These are phyloP conservation scores for Dissophora ornata DNA, from an alignment of 192 early-diverging fungal species.

Conservation along the genomic window DNA sequence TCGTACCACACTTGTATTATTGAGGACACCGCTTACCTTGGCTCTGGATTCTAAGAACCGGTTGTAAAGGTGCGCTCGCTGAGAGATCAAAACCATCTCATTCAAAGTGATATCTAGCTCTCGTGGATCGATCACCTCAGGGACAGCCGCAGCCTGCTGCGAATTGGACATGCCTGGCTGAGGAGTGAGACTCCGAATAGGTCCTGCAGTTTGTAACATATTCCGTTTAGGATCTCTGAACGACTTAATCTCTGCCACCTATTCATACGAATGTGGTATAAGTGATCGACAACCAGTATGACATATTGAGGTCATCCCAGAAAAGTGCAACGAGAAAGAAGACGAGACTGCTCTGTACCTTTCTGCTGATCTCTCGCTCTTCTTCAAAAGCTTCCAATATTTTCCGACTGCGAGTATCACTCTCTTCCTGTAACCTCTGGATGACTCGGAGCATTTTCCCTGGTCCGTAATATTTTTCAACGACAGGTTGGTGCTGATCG, in stretches of 20 bases:
- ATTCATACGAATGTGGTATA: not conserved
- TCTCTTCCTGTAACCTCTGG: slow-evolving; percentile 89
- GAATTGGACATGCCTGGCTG: slow-evolving; percentile 25
- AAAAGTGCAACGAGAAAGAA: not conserved
- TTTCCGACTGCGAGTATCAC: slow-evolving; percentile 79
- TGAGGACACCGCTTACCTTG: too few species aligned
- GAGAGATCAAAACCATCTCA: slow-evolving; percentile 86
- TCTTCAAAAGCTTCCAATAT: slow-evolving; percentile 87
- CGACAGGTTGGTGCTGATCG: slow-evolving; percentile 87
- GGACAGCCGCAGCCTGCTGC: slow-evolving; percentile 21
- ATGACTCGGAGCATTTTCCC: slow-evolving; percentile 91
- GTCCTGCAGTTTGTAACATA: slow-evolving; percentile 13
- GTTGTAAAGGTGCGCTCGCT: slow-evolving; percentile 80
- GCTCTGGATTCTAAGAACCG: slow-evolving; percentile 88
- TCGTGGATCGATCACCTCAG: slow-evolving; percentile 72
- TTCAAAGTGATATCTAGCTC: slow-evolving; percentile 82
- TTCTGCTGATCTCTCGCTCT: slow-evolving; percentile 64
- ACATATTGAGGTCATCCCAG: too few species aligned
- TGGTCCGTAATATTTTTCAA: slow-evolving; percentile 87
- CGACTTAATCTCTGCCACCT: slow-evolving; percentile 67
- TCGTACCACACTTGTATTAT: too few species aligned
- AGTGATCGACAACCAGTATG: too few species aligned
- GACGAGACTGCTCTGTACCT: too few species aligned
- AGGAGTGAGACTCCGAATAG: slow-evolving; percentile 42
- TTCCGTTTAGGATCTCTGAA: slow-evolving; percentile 53